phyloP scores from a whole-genome alignment of 768 basidiomycete genomes.

The Termitomyces titanicus region DNA sequence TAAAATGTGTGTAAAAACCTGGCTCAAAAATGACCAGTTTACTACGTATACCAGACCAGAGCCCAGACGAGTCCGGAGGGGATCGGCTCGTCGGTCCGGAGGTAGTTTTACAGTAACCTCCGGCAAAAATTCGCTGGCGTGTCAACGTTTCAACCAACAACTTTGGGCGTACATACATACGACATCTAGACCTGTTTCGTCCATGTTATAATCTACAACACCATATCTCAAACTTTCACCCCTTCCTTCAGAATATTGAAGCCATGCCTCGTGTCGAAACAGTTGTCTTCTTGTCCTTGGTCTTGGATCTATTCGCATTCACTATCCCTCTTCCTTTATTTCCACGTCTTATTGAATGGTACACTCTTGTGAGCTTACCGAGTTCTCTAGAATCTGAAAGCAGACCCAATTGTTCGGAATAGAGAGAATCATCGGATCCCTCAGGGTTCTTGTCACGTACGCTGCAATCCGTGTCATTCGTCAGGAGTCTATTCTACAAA shows the following conservation, averaged over 20 bases:
- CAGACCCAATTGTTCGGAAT: slow-evolving; percentile 1
- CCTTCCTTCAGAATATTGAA: background rate
- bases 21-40: no score
- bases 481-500: slow-evolving; percentile 65
- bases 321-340: slow-evolving; percentile 96
- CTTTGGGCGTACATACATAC: background rate
- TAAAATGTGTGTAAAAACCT: no score
- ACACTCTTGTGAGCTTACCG: slow-evolving; percentile 53
- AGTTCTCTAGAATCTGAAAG: slow-evolving; percentile 1
- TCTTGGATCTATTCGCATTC: slow-evolving; percentile 89
- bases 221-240: background rate
- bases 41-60: no score
- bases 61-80: no score
- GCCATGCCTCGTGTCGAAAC: slow-evolving; percentile 67
- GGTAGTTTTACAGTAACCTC: background rate
- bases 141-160: no score
- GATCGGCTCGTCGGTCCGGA: no score
- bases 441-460: slow-evolving; percentile 72
- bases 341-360: slow-evolving; percentile 96
- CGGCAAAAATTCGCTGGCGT: background rate
- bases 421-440: slow-evolving; percentile 73
- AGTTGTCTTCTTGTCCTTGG: slow-evolving; percentile 85
- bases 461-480: slow-evolving; percentile 57
- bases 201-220: background rate
- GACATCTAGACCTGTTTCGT: no score